Base-by-base conservation (phyloP, 768 basidiomycete species). In the Auricularia heimuer region DNA sequence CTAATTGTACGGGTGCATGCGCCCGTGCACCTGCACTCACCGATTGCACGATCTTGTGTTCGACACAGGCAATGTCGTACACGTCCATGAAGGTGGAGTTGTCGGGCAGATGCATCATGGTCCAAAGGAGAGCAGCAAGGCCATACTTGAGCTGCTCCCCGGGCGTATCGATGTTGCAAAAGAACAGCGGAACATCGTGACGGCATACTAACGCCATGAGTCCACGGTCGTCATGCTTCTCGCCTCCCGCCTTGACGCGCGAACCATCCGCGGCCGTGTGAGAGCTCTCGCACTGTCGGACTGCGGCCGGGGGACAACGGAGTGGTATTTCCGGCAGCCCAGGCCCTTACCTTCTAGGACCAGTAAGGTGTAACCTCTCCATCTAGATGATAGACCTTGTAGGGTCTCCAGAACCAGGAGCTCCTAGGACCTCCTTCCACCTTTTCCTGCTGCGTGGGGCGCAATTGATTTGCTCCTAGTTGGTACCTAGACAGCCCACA, bases 261-360 rank as follows among this genome's bases (percentile, higher is more conserved):
- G 42, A n/a, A 11, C 39, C 21, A n/a, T 63, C 45, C 10, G 45
- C 63, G 16, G 33, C 58, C 12, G 14, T 63, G 12, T 63, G 63
- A 3, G 63, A n/a, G 12, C 44, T 34, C 14, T 60, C 56, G 56
- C 56, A 60, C 16, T n/a, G 21, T 24, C 33, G 4, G 12, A 60
- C 14, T 11, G 29, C 56, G 56, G 56, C 4, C 56, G 12, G 7
- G 56, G 56, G 7, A 35, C 56, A 39, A 39, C 39, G 39, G 39
- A 39, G 39, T 39, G 8, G 39, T 39, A n/a, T n/a, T n/a, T n/a
- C n/a, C n/a, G n/a, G 24, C 85, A 24, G 24, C 24, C 24, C 24
- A 1, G 24, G 24, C 24, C 24, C 24, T 24, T 1, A 24, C 24
- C 24, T 1, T 24, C 1, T 1, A 24, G 24, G 1, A 24, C 24